Base-by-base conservation (phyloP, 352 stramenopile genomes). In the Phytophthora sp. region DNA sequence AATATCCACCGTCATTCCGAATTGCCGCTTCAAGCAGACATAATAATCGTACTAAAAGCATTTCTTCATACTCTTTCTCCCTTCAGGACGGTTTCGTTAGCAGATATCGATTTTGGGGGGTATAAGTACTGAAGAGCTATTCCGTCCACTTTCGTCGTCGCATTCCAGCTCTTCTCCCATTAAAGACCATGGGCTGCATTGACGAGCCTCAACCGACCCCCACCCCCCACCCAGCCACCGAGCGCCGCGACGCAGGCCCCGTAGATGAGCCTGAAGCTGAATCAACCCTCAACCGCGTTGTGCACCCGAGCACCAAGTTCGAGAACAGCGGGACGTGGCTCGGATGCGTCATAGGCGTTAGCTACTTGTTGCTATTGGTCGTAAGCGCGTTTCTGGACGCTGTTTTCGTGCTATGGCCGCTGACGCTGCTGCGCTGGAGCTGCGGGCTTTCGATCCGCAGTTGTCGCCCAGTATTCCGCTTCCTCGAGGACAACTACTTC, bases 381-480 rank as follows among this genome's bases (percentile, higher is more conserved):
- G 11, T 77, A 0, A 73, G 68, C 18, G 72, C 82, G 24, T 88
- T 90, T 49, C 58, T 93, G 26, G 78, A 90, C 52, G 73, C 80
- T n/a, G 66, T 78, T 9, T 90, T 84, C 27, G 57, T 91, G 20
- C 71, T 90, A 46, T 78, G 89, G 57, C 82, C 82, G 4, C 59
- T 87, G 59, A 76, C 71, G 41, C 29, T 93, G 7, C 11, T 92
- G 15, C 72, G 72, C 0, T 74, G 74, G 39, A 49, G 47, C 31
- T 72, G 54, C 29, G 47, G 69, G 11, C 76, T 71, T 2, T 54
- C 65, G 16, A 47, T 57, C 30, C 68, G 53, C 41, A 62, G 55
- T 11, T 80, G 54, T 46, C 63, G 80, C 16, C 57, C 64, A 1
- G 39, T 77, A 5, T 73, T 80, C 41, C 69, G 76, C 30, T 57